A percentile compares a stretch with the other conserved stretches of the same genome.
Conservation (phyloP, 148 eudicot genomes). For the Chenopodium quinoa region DNA sequence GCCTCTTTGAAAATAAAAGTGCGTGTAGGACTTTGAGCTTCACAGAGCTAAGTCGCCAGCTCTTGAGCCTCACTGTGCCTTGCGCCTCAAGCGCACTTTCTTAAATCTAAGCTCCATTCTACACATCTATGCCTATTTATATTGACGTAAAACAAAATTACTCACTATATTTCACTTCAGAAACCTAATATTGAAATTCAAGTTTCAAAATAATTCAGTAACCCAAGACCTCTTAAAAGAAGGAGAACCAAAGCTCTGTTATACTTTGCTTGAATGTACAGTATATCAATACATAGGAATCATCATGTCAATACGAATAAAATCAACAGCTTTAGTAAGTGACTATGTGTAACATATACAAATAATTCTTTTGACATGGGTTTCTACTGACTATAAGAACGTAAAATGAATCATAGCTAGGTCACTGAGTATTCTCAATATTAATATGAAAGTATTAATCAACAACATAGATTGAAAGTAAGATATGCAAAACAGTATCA, state of each 20-base stretch:
- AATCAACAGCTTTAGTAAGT: not conserved
- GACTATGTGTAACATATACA: not conserved
- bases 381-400: not conserved
- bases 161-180: not conserved
- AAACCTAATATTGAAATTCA: conserved; percentile 3
- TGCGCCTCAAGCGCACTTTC: too few species aligned
- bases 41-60: too few species aligned
- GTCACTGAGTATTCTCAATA: not conserved
- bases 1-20: too few species aligned
- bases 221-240: not conserved
- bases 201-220: not conserved
- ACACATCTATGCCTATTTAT: not conserved
- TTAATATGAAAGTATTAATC: not conserved
- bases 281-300: not conserved
- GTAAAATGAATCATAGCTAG: not conserved
- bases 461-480: not conserved
- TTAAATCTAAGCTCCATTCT: not conserved
- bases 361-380: not conserved
- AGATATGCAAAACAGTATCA: not conserved
- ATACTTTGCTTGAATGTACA: not conserved
- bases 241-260: not conserved
- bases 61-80: too few species aligned
- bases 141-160: not conserved
- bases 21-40: too few species aligned
- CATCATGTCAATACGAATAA: not conserved